Percentiles rank a stretch among this genome's conserved stretches.
These are phyloP conservation scores for Auricularia sp. DNA, from an alignment of 768 basidiomycete species.

Conservation along the genomic window DNA sequence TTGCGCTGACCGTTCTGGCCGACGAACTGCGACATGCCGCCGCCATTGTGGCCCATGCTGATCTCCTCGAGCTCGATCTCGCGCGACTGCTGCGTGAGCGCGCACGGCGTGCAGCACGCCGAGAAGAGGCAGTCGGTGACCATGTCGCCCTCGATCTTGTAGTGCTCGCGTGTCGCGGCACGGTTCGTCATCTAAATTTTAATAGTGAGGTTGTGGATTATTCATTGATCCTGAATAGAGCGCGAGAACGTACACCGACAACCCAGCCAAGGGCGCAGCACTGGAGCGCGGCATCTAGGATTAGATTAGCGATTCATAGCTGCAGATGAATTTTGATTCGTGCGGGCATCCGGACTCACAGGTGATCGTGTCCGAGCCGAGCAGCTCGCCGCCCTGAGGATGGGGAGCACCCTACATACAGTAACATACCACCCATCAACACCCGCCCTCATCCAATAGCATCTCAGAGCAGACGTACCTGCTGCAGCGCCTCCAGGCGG, in stretches of 20 bases:
- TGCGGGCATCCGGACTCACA: conserved; percentile 22
- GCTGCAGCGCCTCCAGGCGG: conserved; percentile 29
- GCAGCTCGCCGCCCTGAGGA: conserved; percentile 25
- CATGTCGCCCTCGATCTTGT: conserved; percentile 36
- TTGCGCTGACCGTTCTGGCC: neutral
- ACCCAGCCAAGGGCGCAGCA: conserved; percentile 7
- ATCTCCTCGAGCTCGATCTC: conserved; percentile 7
- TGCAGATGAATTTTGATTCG: conserved; percentile 6
- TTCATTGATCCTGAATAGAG: conserved; percentile 1
- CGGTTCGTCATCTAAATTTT: conserved; percentile 21
- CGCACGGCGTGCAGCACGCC: conserved; percentile 26
- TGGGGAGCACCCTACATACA: conserved; percentile 24
- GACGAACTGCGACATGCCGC: neutral
- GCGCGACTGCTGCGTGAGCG: conserved; percentile 7
- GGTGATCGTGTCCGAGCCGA: conserved; percentile 25
- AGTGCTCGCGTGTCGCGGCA: conserved; percentile 30
- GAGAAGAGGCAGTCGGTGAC: conserved; percentile 31
- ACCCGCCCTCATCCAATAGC: neutral
- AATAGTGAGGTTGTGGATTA: too few relatives aligned
- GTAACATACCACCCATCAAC: neutral
- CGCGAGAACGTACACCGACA: neutral
- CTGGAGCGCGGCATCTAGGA: neutral
- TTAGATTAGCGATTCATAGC: neutral
- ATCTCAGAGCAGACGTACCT: neutral
- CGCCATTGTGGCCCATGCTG: neutral